phyloP scores from a whole-genome alignment of 441 rosid species.

The Erodium texanum region DNA sequence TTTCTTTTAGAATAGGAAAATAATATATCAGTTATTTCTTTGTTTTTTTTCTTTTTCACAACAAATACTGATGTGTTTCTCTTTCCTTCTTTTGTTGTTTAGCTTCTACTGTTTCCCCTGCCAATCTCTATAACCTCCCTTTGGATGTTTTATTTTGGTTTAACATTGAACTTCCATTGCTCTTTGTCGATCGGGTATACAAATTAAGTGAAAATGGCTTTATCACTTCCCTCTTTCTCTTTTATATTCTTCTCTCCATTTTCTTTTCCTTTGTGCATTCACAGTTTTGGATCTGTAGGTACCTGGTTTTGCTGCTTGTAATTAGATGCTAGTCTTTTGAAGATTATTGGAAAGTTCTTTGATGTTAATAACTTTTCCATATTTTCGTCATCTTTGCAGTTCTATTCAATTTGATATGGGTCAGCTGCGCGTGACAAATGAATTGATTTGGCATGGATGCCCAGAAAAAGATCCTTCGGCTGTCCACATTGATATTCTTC shows the following conservation, averaged over 20 bases:
- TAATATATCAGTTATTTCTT: background rate
- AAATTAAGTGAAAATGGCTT: background rate
- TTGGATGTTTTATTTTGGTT: background rate
- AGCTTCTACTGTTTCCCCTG: background rate
- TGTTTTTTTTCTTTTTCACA: background rate
- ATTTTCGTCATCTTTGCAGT: constrained; percentile 39
- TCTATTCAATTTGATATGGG: constrained; percentile 96
- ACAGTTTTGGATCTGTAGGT: background rate
- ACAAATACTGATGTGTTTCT: background rate
- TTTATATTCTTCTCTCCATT: background rate
- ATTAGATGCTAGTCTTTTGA: constrained; percentile 1
- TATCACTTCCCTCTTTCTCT: background rate
- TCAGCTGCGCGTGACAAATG: constrained; percentile 79
- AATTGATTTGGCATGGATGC: constrained; percentile 88
- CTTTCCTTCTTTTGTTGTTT: background rate
- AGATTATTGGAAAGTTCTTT: background rate
- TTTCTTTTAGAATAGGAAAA: background rate
- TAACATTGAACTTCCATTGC: background rate
- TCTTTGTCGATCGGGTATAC: background rate
- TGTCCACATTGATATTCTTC: constrained; percentile 91
- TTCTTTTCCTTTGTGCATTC: constrained; percentile 1
- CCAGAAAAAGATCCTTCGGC: constrained; percentile 86
- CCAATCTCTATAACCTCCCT: background rate
- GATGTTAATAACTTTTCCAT: constrained; percentile 18
- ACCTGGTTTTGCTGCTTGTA: constrained; percentile 5